Evolutionary conservation across 2,329 filamentous ascomycete genomes (phyloP), one percentile per base, ranked within the genome.

Genomic region (Pseudofabraea citricarpa): DNA sequence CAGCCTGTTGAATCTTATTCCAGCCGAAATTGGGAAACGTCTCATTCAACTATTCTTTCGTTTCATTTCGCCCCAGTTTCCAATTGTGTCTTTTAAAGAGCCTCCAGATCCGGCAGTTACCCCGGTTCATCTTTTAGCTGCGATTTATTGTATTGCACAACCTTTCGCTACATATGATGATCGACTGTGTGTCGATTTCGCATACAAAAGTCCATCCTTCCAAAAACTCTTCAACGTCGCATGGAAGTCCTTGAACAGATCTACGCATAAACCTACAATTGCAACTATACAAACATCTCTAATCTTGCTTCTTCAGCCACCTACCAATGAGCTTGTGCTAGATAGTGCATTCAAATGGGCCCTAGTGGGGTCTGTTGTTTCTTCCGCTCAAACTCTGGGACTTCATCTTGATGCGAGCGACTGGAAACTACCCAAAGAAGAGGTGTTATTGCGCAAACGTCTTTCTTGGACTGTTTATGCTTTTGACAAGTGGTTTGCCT

Each of bases 381-480:
- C 24, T 3, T 9, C 24, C 5, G 39, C 39, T 8, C 24, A 32
- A 10, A 31, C 23, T n/a, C 8, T 41, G 3, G 39, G 39, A 8
- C 27, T 41, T 18, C 39, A 41, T 22, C 24, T 41, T 6, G 39
- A 41, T 15, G n/a, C 24, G 20, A 19, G 8, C 13, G 6, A 4
- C 15, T 41, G 39, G 39, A 18, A 19, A 5, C 9, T 41, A 9
- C 39, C 39, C 13, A 5, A 3, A 9, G 6, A 32, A 5, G 39
- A 41, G 20, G 18, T 32, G 4, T 3, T 5, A 12, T 6, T 41
- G 3, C 39, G 39, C 3, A 32, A 22, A 33, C 39, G 39, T n/a
- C 21, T 41, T 12, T 41, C 23, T 12, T 41, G 39, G 39, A 15
- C 27, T 9, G 39, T 41, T 3, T 41, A 22, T n/a, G 36, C 22